Evolutionary conservation across 257 asterid species (phyloP).

Genomic region (Pogostemon cablin): DNA sequence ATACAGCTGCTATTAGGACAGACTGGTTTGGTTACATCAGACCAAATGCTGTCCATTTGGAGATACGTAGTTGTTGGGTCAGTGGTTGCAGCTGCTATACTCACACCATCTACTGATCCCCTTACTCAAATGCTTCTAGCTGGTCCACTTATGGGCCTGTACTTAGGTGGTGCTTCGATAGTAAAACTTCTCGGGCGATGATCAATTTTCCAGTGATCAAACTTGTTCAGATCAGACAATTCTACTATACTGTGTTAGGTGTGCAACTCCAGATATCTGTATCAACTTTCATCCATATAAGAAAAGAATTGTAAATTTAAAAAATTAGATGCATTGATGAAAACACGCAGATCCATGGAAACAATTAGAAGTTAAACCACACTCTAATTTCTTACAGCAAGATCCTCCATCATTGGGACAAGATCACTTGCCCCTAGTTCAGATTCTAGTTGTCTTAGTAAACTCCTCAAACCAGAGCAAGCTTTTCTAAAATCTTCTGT

Average conservation of each 20-base stretch:
- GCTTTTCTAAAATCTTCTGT: conserved; percentile 64
- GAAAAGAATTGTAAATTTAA: neutral
- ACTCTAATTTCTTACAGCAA: conserved; percentile 43
- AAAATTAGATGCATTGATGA: neutral
- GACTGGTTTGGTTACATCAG: conserved; percentile 77
- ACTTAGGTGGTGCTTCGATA: conserved; percentile 80
- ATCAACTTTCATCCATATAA: neutral
- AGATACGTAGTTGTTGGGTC: conserved; percentile 91
- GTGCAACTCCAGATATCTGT: neutral
- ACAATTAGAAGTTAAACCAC: neutral
- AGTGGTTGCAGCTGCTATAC: conserved; percentile 85
- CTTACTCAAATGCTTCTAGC: conserved; percentile 86
- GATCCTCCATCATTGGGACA: conserved; percentile 54
- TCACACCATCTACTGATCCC: conserved; percentile 93
- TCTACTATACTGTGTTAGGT: conserved; percentile 1
- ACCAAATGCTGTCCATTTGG: conserved; percentile 89
- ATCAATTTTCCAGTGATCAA: conserved; percentile 13
- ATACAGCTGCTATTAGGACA: conserved; percentile 88
- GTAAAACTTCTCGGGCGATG: conserved; percentile 71
- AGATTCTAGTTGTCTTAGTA: conserved; percentile 52
- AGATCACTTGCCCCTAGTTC: conserved; percentile 51
- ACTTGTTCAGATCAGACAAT: neutral
- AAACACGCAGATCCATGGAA: conserved; percentile 9
- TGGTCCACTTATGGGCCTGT: conserved; percentile 84
- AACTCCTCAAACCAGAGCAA: conserved; percentile 55